Evolutionary conservation across 108 stramenopile species (phyloP), one percentile per base, ranked within the genome.

Genomic region (Asterionellopsis glacialis): DNA sequence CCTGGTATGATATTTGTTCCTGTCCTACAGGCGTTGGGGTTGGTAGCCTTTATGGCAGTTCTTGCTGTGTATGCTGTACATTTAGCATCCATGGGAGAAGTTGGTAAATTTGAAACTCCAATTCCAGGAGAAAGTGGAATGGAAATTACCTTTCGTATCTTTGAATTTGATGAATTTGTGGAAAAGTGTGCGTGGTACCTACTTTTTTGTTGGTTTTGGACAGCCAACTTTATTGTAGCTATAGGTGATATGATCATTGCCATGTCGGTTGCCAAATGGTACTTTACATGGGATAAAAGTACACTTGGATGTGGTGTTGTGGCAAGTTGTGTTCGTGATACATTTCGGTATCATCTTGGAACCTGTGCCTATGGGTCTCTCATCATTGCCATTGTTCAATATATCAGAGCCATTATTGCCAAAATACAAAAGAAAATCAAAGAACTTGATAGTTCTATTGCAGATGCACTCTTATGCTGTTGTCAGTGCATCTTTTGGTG

Each of bases 301-400:
- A 55, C 45, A n/a, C 70, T 94, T 42, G 90, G 85, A 22, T 93
- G 60, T 48, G 49, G 55, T 26, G 88, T 86, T 1, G 86, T 96
- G 11, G 41, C 87, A 12, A 42, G 43, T n/a, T 66, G 80, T 43
- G 58, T 94, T 24, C 25, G 45, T 14, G 54, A 74, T 14, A 84
- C 87, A 0, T 24, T 91, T 16, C 55, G 55, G 38, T 95, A 96
- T 57, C 96, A 98, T 69, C 57, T 75, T 50, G 97, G 97, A 38
- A 98, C 97, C 0, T 94, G 92, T 16, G 97, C 97, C 14, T 98
- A 91, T 75, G 97, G 96, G 26, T 84, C 88, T 23, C 74, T 98
- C 22, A 60, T 98, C 42, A 83, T 97, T 58, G 95, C 95, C 41
- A 84, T 95, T 66, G 74, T 96, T 44, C 82, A 91, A 75, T 76